Evolutionary conservation across 2,329 filamentous ascomycete species (phyloP).

Genomic region (Rasamsonia emersonii): DNA sequence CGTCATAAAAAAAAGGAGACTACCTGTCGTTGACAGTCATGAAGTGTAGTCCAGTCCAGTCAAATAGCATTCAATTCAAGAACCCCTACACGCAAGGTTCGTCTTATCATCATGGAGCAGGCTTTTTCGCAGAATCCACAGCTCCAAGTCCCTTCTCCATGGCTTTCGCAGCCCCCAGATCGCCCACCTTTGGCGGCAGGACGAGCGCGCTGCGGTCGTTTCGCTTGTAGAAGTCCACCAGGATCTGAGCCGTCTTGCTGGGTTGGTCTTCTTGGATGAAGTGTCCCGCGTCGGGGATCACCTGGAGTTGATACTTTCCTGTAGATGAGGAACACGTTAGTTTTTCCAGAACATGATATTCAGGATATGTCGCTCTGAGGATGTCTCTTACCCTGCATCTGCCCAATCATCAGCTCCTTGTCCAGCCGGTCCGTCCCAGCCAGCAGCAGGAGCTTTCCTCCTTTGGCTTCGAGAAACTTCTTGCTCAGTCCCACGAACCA

Average conservation of each 20-base stretch:
- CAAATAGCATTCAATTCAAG: no score
- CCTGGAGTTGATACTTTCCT: constrained; percentile 88
- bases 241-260: constrained; percentile 72
- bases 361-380: background rate
- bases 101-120: no score
- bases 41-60: no score
- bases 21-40: no score
- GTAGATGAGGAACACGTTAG: constrained; percentile 11
- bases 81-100: no score
- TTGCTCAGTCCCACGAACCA: constrained; percentile 86
- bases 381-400: constrained; percentile 70
- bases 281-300: constrained; percentile 90
- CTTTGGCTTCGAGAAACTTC: constrained; percentile 74
- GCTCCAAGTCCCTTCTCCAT: constrained; percentile 27
- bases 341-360: background rate
- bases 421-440: constrained; percentile 86
- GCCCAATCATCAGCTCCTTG: constrained; percentile 86
- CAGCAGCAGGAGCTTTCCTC: constrained; percentile 75
- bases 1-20: no score
- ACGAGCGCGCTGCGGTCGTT: constrained; percentile 82
- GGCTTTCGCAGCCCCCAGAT: constrained; percentile 45
- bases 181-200: constrained; percentile 83
- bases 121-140: no score
- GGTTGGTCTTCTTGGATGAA: constrained; percentile 95
- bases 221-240: constrained; percentile 84